Evolutionary conservation across 345 rosid genomes (phyloP), one percentile per base, ranked within the genome.

Genomic region (Aquilaria yunnanensis): DNA sequence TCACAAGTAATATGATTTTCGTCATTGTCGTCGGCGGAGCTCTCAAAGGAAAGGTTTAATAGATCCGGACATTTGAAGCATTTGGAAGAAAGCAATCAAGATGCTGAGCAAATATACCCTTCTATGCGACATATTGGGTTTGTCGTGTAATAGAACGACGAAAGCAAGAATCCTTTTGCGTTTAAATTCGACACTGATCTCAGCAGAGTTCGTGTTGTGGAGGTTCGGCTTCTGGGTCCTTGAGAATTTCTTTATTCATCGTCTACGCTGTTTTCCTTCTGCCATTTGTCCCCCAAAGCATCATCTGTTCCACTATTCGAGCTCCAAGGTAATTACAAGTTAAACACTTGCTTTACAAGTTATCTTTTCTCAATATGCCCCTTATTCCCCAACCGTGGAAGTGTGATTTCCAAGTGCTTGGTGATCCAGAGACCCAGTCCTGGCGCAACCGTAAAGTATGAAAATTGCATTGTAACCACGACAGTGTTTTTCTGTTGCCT

Each of bases 171-270:
- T 63, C 79, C 47, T 57, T 0, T 1, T 12, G 31, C 51, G 14
- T 69, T 78, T 78, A 78, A 72, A 78, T 78, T 66, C 77, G 14
- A 50, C 12, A 2, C 14, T 50, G 64, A 71, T 29, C 29, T 63
- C 69, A 61, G 33, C 57, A 14, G 59, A 10, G 69, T 51, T 65
- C 67, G 30, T 1, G 11, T 8, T 5, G 51, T 60, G 76, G 73
- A 49, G 61, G 29, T 54, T 54, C 62, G 66, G 64, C 65, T 57
- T 60, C 69, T 47, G 63, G 54, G 31, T 5, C 45, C 0, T 48
- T 31, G 51, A 13, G 53, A 31, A 14, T 59, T 43, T 7, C 59
- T 46, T 72, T 54, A 57, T 51, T 57, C 14, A 0, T 32, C 16
- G n/a, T 10, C 5, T 10, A 13, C 54, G 14, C 32, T 1, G 30